phyloP scores from a whole-genome alignment of 2,329 filamentous ascomycete species.

The Huntiella savannae region DNA sequence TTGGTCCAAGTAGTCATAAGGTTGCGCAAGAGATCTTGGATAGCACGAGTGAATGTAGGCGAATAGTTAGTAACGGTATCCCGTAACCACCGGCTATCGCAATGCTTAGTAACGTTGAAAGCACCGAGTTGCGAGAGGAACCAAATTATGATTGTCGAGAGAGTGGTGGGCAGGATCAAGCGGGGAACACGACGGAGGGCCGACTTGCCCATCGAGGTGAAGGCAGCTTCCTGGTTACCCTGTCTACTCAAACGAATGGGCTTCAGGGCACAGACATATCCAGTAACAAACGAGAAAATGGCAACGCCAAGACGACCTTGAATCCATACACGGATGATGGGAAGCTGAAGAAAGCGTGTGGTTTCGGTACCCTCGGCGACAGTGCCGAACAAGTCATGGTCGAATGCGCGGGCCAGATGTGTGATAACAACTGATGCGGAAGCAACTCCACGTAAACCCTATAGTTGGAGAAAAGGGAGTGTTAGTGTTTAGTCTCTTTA shows the following conservation, averaged over 20 bases:
- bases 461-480: background rate
- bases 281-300: conserved; percentile 46
- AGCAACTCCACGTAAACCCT: conserved; percentile 37
- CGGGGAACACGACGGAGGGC: conserved; percentile 39
- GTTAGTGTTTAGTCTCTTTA: background rate
- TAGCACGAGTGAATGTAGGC: conserved; percentile 17
- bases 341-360: conserved; percentile 34
- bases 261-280: conserved; percentile 44
- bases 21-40: conserved; percentile 21
- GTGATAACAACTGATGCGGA: conserved; percentile 35
- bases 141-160: conserved; percentile 39
- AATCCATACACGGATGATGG: conserved; percentile 37
- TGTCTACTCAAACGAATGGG: conserved; percentile 35
- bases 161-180: conserved; percentile 36
- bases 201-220: conserved; percentile 34
- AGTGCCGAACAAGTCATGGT: conserved; percentile 29
- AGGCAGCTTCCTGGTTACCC: conserved; percentile 33
- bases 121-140: conserved; percentile 32
- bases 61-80: conserved; percentile 30
- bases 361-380: conserved; percentile 23
- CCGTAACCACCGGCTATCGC: conserved; percentile 8
- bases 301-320: conserved; percentile 46
- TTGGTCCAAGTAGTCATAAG: conserved; percentile 32
- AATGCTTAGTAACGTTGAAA: conserved; percentile 32
- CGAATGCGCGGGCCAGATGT: conserved; percentile 32